Evolutionary conservation across 192 early-diverging fungal species (phyloP).

Genomic region (Coemansia sp.): DNA sequence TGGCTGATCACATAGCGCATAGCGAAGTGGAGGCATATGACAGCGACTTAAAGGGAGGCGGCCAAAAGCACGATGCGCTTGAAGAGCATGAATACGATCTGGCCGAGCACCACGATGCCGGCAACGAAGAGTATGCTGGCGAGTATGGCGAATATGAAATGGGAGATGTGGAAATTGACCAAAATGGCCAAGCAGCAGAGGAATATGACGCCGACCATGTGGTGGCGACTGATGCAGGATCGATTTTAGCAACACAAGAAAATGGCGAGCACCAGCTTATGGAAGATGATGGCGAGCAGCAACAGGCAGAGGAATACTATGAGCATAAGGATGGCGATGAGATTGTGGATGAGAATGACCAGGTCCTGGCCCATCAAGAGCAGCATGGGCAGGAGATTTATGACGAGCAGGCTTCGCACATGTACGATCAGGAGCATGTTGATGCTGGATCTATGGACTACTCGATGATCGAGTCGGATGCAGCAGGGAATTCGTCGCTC

Average conservation of each 20-base stretch:
- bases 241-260: conserved; percentile 40
- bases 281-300: not conserved
- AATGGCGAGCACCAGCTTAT: conserved; percentile 29
- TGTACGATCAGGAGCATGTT: conserved; percentile 27
- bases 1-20: conserved; percentile 18
- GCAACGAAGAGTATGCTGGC: conserved; percentile 19
- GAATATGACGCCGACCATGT: conserved; percentile 22
- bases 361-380: conserved; percentile 6
- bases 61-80: conserved; percentile 6
- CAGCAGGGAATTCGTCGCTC: conserved; percentile 31
- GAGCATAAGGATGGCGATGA: conserved; percentile 13
- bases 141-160: conserved; percentile 40
- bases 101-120: conserved; percentile 5
- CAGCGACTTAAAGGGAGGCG: not conserved
- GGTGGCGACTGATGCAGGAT: conserved; percentile 23
- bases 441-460: conserved; percentile 31
- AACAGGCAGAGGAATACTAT: conserved; percentile 8
- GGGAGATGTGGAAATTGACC: conserved; percentile 26
- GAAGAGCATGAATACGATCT: conserved; percentile 19
- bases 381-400: conserved; percentile 14
- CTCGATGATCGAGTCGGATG: conserved; percentile 29
- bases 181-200: not conserved
- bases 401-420: conserved; percentile 26
- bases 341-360: conserved; percentile 19
- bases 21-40: conserved; percentile 3